Base-by-base conservation (phyloP, 768 basidiomycete genomes). In the Termitomyces sp. region DNA sequence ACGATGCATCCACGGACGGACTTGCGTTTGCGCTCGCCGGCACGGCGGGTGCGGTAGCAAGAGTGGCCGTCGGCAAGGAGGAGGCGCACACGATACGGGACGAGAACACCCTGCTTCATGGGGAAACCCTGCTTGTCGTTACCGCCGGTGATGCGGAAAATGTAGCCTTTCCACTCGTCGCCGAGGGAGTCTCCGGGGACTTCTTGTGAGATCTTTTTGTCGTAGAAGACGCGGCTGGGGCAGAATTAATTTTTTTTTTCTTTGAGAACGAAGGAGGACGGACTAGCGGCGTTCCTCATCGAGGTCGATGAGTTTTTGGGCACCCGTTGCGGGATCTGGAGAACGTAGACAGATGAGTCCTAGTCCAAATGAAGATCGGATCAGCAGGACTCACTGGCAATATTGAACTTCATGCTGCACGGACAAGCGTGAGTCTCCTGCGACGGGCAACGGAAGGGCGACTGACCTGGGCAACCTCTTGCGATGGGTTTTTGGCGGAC, bases 81-180 rank as follows among this genome's bases (percentile, higher is more conserved):
- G 63, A 99, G 89, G 60, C 84, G 80, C 66, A 95, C 92, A 83
- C 96, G 94, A 79, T 92, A 71, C 57, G 92, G 92, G 67, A 96
- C 83, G 59, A 98, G 89, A 64, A 98, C 91, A 78, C 96, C 95
- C 79, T 99, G 96, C 77, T 98, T 98, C 94, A 98, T 97, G 47
- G 94, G 94, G 83, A 97, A 96, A 69, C 94, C 94, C 73, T 95
- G 92, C 79, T 94, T 93, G 86, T 98, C 94, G 81, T 98, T 98
- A 61, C 96, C 93, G 67, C 95, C 95, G 30, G 92, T 95, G 79
- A 99, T 91, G 67, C 94, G 88, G 82, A 97, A 85, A 72, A 98
- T 76, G 79, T 97, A 98, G 57, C 96, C 96, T 73, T 91, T 92
- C 83, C 85, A 98, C 79, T 98, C 96, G 71, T 96, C 90, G 66